Base-by-base conservation (phyloP, 2,329 filamentous ascomycete genomes). In the Graphilbum ipis-grandicollis region DNA sequence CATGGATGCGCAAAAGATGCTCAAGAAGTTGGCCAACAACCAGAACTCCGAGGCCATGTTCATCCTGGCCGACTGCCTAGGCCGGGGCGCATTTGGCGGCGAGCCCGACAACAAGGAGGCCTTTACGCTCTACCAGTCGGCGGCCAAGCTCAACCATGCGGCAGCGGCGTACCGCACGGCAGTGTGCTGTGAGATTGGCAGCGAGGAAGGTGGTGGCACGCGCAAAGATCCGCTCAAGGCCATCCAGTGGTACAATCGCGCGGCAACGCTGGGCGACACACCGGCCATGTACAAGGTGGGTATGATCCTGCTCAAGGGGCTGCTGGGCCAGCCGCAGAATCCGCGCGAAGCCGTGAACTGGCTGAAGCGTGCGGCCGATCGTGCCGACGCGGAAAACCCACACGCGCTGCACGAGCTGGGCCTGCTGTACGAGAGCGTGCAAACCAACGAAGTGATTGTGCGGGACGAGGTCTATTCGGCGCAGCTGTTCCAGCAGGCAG, bases 261-360 rank as follows among this genome's bases (percentile, higher is more conserved):
- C 90, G 7, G 88, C 90, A 10, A 79, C 79, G 12, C 65, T 96
- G 3, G 88, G 90, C 3, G 88, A 98, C 50, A 79, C 80, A 2
- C 81, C 88, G 1, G 90, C 86, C 22, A 93, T 96, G 84, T 98
- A 94, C 63, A 98, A 98, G 58, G 75, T 96, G 57, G 90, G 90
- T 40, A 93, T 94, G 78, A 93, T 98, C 46, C 63, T 83, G 43
- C 70, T 96, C 38, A 96, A 96, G 56, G 90, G 88, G 10, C 65
- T 96, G 21, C 68, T 98, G n/a, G 86, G 86, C 4, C 86, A 96
- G 52, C 70, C 67, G 19, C 74, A 66, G 50, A 93, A 92, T 50
- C 71, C 83, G 3, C 71, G 79, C 31, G 90, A 96, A 58, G 86
- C 85, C 15, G 71, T 94, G 19, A 76, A 74, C 18, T 96, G 90